Evolutionary conservation across 148 eudicot genomes (phyloP), one percentile per base, ranked within the genome.

Genomic region (Mesembryanthemum crystallinum): DNA sequence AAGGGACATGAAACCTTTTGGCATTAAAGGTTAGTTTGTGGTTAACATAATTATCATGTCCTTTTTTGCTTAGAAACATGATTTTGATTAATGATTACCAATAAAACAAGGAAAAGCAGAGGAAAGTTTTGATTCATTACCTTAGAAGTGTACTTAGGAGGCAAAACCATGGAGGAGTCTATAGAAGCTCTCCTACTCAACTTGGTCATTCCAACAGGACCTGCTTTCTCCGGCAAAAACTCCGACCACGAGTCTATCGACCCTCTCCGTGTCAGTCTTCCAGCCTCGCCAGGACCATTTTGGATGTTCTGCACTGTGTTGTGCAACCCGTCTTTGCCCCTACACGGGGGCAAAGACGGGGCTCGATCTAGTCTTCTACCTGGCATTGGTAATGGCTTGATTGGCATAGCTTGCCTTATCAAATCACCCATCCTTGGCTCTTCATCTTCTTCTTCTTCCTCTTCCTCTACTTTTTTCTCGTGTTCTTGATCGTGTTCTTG

Each of bases 351-450:
- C 71, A 85, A 68, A 68, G 87, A 85, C 10, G 83, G 85, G 14
- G 81, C 35, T 8, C 80, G 64, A 11, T 71, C 66, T 49, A 85
- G 64, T 28, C 75, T 72, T 25, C 59, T 72, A 32, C 45, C 57
- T 54, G 59, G 5, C 59, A 47, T 39, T 21, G 73, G 55, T 9
- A 32, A 14, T 0, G 67, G 45, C 23, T 14, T 43, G 0, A 15
- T 43, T 0, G 87, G 85, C 87, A 85, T 82, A 8, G 87, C 98
- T 78, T 94, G 94, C 83, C 91, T 86, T 29, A 94, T 94, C 82
- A 94, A 83, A 70, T 83, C 88, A 28, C 94, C 89, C 88, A 94
- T 79, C 17, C 88, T 81, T 39, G 87, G 86, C 62, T 89, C 98
- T 60, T 85, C 85, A 17, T 89, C 92, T 1, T 76, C 89, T 15